phyloP scores from a whole-genome alignment of 768 basidiomycete species.

The Suillus sp. region DNA sequence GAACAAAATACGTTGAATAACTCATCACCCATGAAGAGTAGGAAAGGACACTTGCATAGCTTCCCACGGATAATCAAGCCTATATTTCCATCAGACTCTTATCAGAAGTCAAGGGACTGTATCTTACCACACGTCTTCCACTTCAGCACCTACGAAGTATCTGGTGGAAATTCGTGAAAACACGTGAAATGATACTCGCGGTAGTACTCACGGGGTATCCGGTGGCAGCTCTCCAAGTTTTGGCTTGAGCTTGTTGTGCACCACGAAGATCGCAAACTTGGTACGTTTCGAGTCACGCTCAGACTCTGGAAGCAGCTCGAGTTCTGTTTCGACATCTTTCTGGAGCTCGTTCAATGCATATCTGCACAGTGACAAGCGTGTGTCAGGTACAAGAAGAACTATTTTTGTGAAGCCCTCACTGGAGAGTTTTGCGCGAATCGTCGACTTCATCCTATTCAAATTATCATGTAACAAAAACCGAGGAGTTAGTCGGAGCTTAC shows the following conservation, averaged over 20 bases:
- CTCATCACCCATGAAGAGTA: slow-evolving; percentile 1
- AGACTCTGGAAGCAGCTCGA: slow-evolving; percentile 63
- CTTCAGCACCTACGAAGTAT: slow-evolving; percentile 83
- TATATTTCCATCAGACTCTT: slow-evolving; percentile 33
- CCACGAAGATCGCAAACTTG: slow-evolving; percentile 90
- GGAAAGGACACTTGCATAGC: slow-evolving; percentile 50
- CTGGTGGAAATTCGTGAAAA: slow-evolving; percentile 31
- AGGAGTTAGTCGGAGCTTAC: slow-evolving; percentile 44
- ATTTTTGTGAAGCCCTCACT: slow-evolving; percentile 49
- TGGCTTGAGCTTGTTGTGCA: slow-evolving; percentile 89
- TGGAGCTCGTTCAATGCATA: slow-evolving; percentile 90
- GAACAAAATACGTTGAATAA: slow-evolving; percentile 6
- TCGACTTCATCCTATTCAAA: slow-evolving; percentile 77
- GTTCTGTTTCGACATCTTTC: slow-evolving; percentile 81
- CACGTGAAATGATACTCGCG: slow-evolving; percentile 9
- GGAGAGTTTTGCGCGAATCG: slow-evolving; percentile 85
- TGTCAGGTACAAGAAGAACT: slow-evolving; percentile 9
- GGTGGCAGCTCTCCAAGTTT: slow-evolving; percentile 78
- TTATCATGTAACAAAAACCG: slow-evolving; percentile 16
- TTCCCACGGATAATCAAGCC: slow-evolving; percentile 89
- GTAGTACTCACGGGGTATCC: slow-evolving; percentile 55
- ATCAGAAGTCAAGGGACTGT: slow-evolving; percentile 3
- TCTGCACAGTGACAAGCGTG: slow-evolving; percentile 39
- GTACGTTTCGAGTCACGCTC: slow-evolving; percentile 78
- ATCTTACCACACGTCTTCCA: slow-evolving; percentile 70